These are phyloP conservation scores for Umbelopsis ramanniana DNA, from an alignment of 192 early-diverging fungal species.

Conservation along the genomic window DNA sequence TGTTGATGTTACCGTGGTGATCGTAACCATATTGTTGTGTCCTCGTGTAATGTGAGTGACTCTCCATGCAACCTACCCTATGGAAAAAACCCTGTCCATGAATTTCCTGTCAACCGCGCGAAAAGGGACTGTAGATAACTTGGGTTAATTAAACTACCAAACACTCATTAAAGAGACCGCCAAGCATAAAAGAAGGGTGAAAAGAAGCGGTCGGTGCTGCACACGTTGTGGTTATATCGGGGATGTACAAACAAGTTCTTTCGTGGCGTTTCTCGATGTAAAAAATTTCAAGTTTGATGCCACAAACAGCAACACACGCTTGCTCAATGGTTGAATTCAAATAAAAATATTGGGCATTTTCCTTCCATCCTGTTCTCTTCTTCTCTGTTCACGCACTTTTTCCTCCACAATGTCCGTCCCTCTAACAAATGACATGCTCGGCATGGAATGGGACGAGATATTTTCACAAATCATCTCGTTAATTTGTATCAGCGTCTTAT, in stretches of 20 bases:
- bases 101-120: too few species aligned
- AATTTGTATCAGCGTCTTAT: constrained; percentile 44
- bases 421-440: not conserved
- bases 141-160: too few species aligned
- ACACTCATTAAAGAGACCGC: too few species aligned
- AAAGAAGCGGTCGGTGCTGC: not conserved
- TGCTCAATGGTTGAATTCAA: not conserved
- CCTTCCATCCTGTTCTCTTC: not conserved
- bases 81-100: too few species aligned
- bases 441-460: constrained; percentile 38
- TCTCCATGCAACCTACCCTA: too few species aligned
- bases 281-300: constrained; percentile 11
- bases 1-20: not conserved
- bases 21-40: not conserved
- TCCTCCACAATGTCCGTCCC: not conserved
- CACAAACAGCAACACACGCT: constrained; percentile 9
- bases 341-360: not conserved
- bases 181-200: not conserved
- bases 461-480: constrained; percentile 46
- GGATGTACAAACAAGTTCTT: not conserved
- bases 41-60: not conserved
- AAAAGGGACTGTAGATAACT: too few species aligned
- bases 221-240: not conserved
- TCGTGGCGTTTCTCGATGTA: not conserved
- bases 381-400: not conserved